Conservation (phyloP, 148 eudicot genomes). For the Fagopyrum homotropicum region DNA sequence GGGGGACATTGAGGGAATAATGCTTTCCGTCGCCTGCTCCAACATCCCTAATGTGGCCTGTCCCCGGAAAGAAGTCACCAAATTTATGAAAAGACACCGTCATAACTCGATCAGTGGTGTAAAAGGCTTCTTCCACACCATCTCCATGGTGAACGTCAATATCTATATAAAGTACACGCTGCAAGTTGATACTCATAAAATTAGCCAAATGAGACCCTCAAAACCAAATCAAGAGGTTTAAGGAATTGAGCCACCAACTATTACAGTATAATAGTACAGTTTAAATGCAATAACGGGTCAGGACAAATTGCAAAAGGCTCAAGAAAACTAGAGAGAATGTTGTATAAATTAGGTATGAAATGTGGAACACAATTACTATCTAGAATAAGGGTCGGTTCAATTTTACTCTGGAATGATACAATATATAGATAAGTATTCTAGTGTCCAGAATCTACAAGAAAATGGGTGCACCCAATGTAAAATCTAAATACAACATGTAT, state of each 20-base stretch:
- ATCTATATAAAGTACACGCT: slow-evolving; percentile 88
- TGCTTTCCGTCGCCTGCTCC: slow-evolving; percentile 66
- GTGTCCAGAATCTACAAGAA: neutral
- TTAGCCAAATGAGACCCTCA: neutral
- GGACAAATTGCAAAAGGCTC: slow-evolving; percentile 1
- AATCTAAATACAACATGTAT: neutral
- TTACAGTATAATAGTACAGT: too few relatives aligned
- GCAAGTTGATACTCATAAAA: slow-evolving; percentile 19
- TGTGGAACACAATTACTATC: neutral
- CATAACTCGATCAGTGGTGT: slow-evolving; percentile 90
- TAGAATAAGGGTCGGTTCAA: neutral
- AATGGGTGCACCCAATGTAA: neutral
- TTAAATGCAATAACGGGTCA: neutral
- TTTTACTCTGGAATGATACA: too few relatives aligned
- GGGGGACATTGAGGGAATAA: slow-evolving; percentile 83
- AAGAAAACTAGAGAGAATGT: neutral
- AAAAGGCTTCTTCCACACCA: slow-evolving; percentile 95
- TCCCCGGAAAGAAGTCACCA: slow-evolving; percentile 93
- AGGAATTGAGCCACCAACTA: neutral
- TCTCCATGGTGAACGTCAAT: slow-evolving; percentile 95
- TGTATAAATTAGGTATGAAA: neutral
- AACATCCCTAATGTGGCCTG: slow-evolving; percentile 83
- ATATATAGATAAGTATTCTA: neutral
- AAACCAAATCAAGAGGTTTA: neutral
- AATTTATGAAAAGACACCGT: slow-evolving; percentile 93